Base-by-base conservation (phyloP, 1,139 yeast species). In the Debaryomyces psychrophilus region DNA sequence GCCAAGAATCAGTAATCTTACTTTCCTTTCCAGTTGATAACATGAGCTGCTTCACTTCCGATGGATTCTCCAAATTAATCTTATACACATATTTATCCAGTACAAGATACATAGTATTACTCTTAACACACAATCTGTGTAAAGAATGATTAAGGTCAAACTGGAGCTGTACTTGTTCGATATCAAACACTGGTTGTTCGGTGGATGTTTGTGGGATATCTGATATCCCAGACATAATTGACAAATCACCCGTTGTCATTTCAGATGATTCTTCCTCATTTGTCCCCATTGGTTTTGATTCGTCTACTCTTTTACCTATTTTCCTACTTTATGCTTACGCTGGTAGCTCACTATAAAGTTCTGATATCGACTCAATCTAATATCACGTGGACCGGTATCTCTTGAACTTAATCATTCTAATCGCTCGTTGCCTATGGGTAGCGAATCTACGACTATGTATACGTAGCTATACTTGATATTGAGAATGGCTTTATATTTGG, bases 121-220 rank as follows among this genome's bases (percentile, higher is more conserved):
- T 65, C 41, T 60, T 60, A 2, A 71, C 74, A 15, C 56, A 49
- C 9, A 71, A 54, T n/a, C 54, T 50, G 11, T 51, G 55, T 34
- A 75, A 59, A 3, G 60, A 54, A 43, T 64, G 50, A n/a, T 57
- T 51, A 26, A 73, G 64, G 23, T 60, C 65, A 53, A 74, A 74
- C 49, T 73, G 79, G 18, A 74, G 64, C 53, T 69, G 78, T 3
- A 74, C 79, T 27, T 65, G 65, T 44, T 74, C 79, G n/a, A 75
- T 54, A 8, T 62, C 64, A 51, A 72, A 70, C 8, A 52, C 47
- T 1, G 73, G 72, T 39, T 38, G 33, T 4, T 38, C 41, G 7
- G 29, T 7, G 14, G 25, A 17, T n/a, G 25, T 8, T 8, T 28
- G 33, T 12, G 34, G 11, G n/a, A 7, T 14, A n/a, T 22, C 18